Percentiles rank a stretch among this genome's conserved stretches.
Conservation (phyloP, 441 rosid genomes). For the Daphne laureola region DNA sequence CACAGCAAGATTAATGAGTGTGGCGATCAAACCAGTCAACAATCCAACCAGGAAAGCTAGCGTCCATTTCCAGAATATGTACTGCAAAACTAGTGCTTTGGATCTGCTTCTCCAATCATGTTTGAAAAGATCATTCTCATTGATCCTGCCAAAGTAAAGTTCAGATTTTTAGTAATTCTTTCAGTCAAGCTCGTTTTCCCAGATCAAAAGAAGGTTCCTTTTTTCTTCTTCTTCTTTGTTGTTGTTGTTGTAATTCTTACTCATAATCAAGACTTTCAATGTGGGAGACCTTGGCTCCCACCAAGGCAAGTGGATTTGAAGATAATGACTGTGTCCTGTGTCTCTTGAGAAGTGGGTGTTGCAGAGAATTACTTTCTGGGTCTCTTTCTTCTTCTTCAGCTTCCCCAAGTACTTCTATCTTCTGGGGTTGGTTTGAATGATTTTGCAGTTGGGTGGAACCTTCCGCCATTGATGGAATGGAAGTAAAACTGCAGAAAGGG, state of each 20-base stretch:
- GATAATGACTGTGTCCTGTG: conserved; percentile 65
- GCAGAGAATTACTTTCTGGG: conserved; percentile 54
- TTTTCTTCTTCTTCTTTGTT: too few species aligned
- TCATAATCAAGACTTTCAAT: conserved; percentile 91
- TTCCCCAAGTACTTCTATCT: conserved; percentile 21
- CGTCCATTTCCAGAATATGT: conserved; percentile 76
- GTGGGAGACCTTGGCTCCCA: conserved; percentile 78
- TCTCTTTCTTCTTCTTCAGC: conserved; percentile 44
- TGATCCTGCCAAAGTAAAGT: conserved; percentile 46
- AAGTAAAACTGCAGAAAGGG: conserved; percentile 12
- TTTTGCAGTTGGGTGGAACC: conserved; percentile 27
- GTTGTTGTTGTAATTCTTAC: conserved; percentile 25
- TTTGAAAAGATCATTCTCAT: conserved; percentile 87
- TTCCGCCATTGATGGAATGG: conserved; percentile 36
- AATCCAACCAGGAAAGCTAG: conserved; percentile 81
- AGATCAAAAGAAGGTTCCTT: neutral
- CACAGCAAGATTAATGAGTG: conserved; percentile 76
- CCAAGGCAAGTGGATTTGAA: conserved; percentile 68
- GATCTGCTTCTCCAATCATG: conserved; percentile 98
- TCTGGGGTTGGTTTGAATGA: conserved; percentile 13
- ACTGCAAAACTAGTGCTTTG: conserved; percentile 70
- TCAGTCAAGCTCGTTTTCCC: neutral
- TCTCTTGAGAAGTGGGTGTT: conserved; percentile 75
- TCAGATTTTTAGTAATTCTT: conserved; percentile 2
- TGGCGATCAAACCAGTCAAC: conserved; percentile 74